Base-by-base conservation (phyloP, 2,329 filamentous ascomycete species). In the Epichloe sibirici region DNA sequence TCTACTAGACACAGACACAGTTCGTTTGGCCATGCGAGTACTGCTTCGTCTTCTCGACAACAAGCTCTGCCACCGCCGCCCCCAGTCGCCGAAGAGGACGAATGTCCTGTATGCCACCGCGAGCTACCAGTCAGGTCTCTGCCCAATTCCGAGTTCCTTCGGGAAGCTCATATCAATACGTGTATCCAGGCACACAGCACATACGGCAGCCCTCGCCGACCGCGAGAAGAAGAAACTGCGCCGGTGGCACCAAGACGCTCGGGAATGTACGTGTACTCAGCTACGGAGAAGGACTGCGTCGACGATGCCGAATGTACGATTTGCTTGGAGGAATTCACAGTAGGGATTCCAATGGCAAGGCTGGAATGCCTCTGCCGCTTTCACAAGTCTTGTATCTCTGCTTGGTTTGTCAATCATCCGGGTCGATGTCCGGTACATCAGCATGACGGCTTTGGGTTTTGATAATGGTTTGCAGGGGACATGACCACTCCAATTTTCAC, bases 41-140 rank as follows among this genome's bases (percentile, higher is more conserved):
- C 59, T 2, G 59, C 66, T 9, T 66, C 71, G 3, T 69, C 70
- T 2, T 66, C 68, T 4, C 61, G 65, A 17, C 70, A 65, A 40
- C 71, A 68, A 25, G 69, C 66, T 31, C 61, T 68, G 39, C 71
- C 69, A 1, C 71, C 69, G 4, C 73, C 72, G 11, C 74, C 71
- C 1, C 78, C 76, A 52, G 74, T 78, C 60, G 72, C 75, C 5
- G 87, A 90, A 63, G 86, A 90, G 62, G 86, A 90, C 62, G 84
- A 88, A 60, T 91, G 87, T 56, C 86, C 86, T 0, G 78, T 90
- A 45, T 91, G 87, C 60, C 85, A 87, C 61, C 69, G 73, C 39
- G 85, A 89, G 66, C 73, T 90, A 3, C 85, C 86, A 0, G 76
- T 79, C 2, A 71, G 73, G 17, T 65, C 64, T 4, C 69, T 83